phyloP scores from a whole-genome alignment of 139 green algal species.

The Coccomyxa sp. region DNA sequence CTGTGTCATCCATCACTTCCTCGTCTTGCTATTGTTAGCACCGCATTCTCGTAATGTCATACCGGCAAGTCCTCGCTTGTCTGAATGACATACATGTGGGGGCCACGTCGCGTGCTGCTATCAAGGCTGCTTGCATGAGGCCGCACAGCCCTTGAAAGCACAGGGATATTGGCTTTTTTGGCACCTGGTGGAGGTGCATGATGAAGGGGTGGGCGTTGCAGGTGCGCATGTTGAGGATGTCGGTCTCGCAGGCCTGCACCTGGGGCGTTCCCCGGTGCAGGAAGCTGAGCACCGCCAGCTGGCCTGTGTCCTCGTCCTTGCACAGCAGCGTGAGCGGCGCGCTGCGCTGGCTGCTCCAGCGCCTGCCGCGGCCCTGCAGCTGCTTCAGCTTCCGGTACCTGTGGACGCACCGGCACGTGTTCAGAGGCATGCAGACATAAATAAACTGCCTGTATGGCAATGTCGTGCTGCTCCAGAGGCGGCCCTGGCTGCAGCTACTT shows the following conservation, averaged over 20 bases:
- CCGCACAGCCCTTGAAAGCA: not conserved
- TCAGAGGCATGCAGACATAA: not conserved
- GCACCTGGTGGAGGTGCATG: slow-evolving; percentile 77
- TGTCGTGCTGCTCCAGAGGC: not conserved
- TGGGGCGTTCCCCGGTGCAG: not conserved
- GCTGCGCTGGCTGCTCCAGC: not conserved
- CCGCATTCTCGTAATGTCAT: not conserved
- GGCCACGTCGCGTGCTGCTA: not conserved
- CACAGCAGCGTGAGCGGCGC: not conserved
- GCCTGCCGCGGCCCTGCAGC: not conserved
- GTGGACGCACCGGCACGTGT: not conserved
- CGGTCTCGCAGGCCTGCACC: slow-evolving; percentile 53
- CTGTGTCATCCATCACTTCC: not conserved
- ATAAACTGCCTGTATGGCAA: not conserved
- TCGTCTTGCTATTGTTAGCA: not conserved
- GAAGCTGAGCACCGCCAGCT: not conserved
- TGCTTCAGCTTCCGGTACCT: not conserved
- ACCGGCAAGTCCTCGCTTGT: not conserved
- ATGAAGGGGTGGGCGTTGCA: slow-evolving; percentile 91
- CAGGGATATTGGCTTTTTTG: no score
- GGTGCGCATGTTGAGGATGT: slow-evolving; percentile 92
- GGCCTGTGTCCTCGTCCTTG: not conserved
- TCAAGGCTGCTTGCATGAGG: not conserved
- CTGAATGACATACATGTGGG: not conserved
- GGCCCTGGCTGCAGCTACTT: no score